Evolutionary conservation across 2,329 filamentous ascomycete species (phyloP).

Genomic region (Fusarium mangiferae): DNA sequence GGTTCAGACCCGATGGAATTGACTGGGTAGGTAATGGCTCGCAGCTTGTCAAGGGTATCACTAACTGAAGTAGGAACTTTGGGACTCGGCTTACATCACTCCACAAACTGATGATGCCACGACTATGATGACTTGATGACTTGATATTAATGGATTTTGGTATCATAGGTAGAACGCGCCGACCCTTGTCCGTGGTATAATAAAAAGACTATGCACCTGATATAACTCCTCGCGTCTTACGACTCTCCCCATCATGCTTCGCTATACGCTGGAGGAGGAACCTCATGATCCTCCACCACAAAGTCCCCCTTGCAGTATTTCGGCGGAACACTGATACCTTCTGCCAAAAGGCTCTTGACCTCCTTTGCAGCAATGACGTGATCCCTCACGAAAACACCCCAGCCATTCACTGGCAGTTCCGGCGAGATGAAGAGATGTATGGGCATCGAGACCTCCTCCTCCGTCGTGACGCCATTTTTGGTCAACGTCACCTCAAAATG

Average conservation of each 20-base stretch:
- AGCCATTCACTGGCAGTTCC: neutral
- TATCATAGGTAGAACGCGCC: neutral
- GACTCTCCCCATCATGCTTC: neutral
- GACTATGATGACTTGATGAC: neutral
- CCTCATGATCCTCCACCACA: neutral
- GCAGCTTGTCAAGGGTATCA: accelerated
- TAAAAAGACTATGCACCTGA: accelerated
- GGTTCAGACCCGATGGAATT: slow-evolving; percentile 13
- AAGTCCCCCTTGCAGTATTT: neutral
- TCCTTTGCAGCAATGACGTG: neutral
- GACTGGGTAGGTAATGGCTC: neutral
- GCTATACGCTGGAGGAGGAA: slow-evolving; percentile 2
- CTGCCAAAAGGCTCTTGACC: neutral
- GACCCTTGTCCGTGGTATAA: neutral
- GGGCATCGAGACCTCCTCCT: slow-evolving; percentile 3
- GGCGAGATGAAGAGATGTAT: slow-evolving; percentile 9
- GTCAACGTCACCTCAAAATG: neutral
- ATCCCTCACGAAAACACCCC: neutral
- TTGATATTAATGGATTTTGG: neutral
- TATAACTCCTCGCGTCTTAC: accelerated
- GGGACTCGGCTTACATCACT: slow-evolving; percentile 8
- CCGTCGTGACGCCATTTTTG: neutral
- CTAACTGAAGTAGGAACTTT: neutral
- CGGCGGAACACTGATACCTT: neutral
- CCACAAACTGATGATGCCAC: neutral